phyloP scores from a whole-genome alignment of 805 yeast genomes.

The Wickerhamomyces mucosus region DNA sequence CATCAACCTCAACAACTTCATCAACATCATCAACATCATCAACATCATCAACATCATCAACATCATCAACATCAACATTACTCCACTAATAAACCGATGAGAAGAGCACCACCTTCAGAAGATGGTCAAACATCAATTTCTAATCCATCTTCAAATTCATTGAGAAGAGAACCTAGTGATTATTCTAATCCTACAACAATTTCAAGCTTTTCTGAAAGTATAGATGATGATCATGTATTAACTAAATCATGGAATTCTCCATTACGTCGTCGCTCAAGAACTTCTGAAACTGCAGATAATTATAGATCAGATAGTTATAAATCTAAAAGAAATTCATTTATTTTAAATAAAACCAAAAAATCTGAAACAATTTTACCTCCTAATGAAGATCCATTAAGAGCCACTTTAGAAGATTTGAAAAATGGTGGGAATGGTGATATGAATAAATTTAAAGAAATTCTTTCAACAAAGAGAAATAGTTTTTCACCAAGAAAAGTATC shows the following conservation, averaged over 20 bases:
- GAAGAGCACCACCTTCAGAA: slow-evolving; percentile 23
- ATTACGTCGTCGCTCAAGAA: slow-evolving; percentile 20
- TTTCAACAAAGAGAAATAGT: slow-evolving; percentile 14
- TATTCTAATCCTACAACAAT: slow-evolving; percentile 22
- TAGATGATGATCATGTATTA: slow-evolving; percentile 13
- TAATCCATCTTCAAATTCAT: slow-evolving; percentile 16
- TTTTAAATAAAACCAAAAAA: slow-evolving; percentile 9
- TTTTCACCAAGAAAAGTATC: slow-evolving; percentile 5
- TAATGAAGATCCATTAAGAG: slow-evolving; percentile 39
- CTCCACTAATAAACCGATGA: slow-evolving; percentile 5
- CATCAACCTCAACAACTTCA: slow-evolving; percentile 5
- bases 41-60: slow-evolving; percentile 4
- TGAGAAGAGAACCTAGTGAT: slow-evolving; percentile 16
- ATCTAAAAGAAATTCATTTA: slow-evolving; percentile 16
- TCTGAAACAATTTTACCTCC: slow-evolving; percentile 9
- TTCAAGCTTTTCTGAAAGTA: slow-evolving; percentile 19
- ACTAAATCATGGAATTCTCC: slow-evolving; percentile 23
- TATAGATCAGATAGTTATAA: slow-evolving; percentile 6
- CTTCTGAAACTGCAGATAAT: slow-evolving; percentile 8
- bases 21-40: too few relatives aligned
- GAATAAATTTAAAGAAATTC: slow-evolving; percentile 27
- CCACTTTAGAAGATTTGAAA: slow-evolving; percentile 38
- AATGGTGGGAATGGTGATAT: slow-evolving; percentile 34
- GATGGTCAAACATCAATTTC: slow-evolving; percentile 22
- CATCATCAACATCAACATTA: slow-evolving; percentile 5